Evolutionary conservation across 2,329 filamentous ascomycete genomes (phyloP).

Genomic region (Botrytis fragariae): DNA sequence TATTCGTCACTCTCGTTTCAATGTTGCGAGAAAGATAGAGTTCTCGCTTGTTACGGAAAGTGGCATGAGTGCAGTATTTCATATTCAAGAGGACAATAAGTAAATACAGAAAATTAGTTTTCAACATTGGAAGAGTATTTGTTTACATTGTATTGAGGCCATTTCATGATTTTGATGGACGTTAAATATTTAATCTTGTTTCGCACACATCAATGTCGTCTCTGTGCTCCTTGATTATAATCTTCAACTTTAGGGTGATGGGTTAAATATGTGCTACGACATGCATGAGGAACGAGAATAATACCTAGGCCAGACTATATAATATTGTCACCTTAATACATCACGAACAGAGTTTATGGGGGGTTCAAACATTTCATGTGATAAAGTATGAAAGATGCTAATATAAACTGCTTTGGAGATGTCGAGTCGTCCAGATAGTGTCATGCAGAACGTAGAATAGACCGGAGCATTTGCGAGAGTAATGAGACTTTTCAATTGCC

Average conservation of each 20-base stretch:
- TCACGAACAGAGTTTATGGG: neutral
- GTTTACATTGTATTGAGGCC: neutral
- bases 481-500: constrained; percentile 24
- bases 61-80: constrained; percentile 11
- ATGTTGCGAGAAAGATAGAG: constrained; percentile 13
- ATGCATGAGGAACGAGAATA: neutral
- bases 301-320: neutral
- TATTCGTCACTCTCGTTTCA: neutral
- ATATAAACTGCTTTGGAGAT: neutral
- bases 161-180: neutral
- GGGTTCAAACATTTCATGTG: neutral
- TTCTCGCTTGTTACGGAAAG: constrained; percentile 13
- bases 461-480: neutral
- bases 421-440: neutral
- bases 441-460: neutral
- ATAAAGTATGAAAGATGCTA: neutral
- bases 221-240: neutral
- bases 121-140: neutral
- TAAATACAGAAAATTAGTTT: neutral
- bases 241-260: neutral
- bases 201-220: neutral
- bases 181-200: neutral
- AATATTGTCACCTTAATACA: neutral
- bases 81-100: neutral
- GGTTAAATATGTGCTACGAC: neutral